Conservation (phyloP, 1,139 yeast species). For the Scheffersomyces parashehatae region DNA sequence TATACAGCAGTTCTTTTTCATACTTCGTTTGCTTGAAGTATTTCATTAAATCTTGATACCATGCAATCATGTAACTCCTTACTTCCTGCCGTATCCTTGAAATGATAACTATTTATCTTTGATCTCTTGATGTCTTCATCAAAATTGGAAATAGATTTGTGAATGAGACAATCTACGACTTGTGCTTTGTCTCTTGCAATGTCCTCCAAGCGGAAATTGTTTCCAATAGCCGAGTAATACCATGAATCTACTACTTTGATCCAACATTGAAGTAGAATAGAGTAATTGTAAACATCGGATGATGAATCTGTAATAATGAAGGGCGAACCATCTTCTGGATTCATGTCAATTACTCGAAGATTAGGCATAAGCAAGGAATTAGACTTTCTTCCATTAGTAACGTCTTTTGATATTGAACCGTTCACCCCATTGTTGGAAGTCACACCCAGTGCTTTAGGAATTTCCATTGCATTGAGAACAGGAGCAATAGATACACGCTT, state of each 20-base stretch:
- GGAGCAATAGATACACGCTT: slow-evolving; percentile 54
- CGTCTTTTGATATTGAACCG: slow-evolving; percentile 1
- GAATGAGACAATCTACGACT: slow-evolving; percentile 10
- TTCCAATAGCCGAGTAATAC: slow-evolving; percentile 30
- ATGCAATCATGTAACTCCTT: slow-evolving; percentile 23
- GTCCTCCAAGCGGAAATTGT: slow-evolving; percentile 1
- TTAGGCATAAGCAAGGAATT: slow-evolving; percentile 23
- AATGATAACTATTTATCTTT: slow-evolving; percentile 24
- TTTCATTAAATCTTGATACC: slow-evolving; percentile 23
- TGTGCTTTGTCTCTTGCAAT: not conserved
- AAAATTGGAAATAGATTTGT: slow-evolving; percentile 16
- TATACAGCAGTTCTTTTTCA: too few species aligned
- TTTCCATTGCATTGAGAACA: slow-evolving; percentile 35
- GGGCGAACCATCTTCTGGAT: slow-evolving; percentile 42
- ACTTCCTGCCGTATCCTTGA: slow-evolving; percentile 10
- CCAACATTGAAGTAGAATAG: slow-evolving; percentile 47
- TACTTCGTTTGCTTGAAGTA: slow-evolving; percentile 1
- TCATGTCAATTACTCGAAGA: slow-evolving; percentile 32
- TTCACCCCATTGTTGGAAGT: not conserved
- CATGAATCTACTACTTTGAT: slow-evolving; percentile 48
- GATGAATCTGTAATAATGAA: slow-evolving; percentile 36
- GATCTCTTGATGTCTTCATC: slow-evolving; percentile 20
- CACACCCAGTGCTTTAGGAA: not conserved
- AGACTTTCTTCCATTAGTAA: slow-evolving; percentile 7
- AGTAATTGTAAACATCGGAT: slow-evolving; percentile 43